A percentile compares a stretch with the other conserved stretches of the same genome.
These are phyloP conservation scores for Heliamphora exappendiculata DNA, from an alignment of 148 eudicot genomes.

Conservation along the genomic window DNA sequence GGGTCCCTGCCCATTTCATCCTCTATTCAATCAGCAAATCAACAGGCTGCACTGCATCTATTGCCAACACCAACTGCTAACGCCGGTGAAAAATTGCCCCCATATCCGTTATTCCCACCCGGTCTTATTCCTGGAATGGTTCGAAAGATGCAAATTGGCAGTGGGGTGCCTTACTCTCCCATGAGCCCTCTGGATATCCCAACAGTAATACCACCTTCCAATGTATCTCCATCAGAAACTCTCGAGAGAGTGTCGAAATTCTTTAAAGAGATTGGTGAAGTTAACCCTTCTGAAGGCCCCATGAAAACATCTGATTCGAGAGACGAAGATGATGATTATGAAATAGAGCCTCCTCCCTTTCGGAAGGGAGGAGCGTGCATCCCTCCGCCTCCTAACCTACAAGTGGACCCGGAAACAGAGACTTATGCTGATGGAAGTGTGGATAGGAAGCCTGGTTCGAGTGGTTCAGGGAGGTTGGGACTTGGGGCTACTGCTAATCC, in stretches of 20 bases:
- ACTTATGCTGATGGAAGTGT: constrained; percentile 49
- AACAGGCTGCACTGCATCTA: constrained; percentile 30
- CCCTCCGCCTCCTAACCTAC: constrained; percentile 83
- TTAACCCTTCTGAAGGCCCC: constrained; percentile 88
- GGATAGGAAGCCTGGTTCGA: constrained; percentile 50
- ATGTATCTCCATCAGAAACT: constrained; percentile 57
- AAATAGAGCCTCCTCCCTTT: constrained; percentile 59
- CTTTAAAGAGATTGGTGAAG: constrained; percentile 89
- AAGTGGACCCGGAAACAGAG: constrained; percentile 49
- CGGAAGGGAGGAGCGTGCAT: constrained; percentile 96
- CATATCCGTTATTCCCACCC: constrained; percentile 93
- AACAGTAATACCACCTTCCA: constrained; percentile 76
- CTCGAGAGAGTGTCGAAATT: constrained; percentile 83
- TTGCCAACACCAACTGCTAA: constrained; percentile 29
- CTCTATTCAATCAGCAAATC: constrained; percentile 43
- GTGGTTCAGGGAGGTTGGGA: constrained; percentile 69
- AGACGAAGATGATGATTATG: constrained; percentile 49
- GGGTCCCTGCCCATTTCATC: constrained; percentile 46
- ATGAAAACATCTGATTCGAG: constrained; percentile 51
- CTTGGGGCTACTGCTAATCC: constrained; percentile 78
- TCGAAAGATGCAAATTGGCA: constrained; percentile 82
- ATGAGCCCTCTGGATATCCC: constrained; percentile 98
- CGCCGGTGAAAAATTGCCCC: constrained; percentile 58
- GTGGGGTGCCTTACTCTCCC: constrained; percentile 97
- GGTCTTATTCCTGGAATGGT: constrained; percentile 98